These are phyloP conservation scores for Xerocomus amazonicus DNA, from an alignment of 1,284 basidiomycete species.

Conservation along the genomic window DNA sequence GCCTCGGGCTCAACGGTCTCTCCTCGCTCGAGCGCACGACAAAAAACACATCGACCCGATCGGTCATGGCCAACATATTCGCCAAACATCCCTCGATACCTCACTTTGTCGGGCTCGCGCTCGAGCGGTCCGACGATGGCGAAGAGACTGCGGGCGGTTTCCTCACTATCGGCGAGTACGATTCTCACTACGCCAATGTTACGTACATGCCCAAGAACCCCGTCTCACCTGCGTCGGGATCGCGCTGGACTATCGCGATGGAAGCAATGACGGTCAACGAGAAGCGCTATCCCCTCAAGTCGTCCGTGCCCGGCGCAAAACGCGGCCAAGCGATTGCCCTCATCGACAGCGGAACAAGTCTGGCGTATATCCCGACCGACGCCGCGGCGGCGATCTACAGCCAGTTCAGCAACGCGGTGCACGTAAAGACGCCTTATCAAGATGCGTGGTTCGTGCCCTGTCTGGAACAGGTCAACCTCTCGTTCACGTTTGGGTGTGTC, in stretches of 20 bases:
- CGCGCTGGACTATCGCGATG: slow-evolving; percentile 42
- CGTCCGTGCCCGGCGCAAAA: slow-evolving; percentile 29
- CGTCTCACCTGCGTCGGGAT: slow-evolving; percentile 33
- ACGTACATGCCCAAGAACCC: slow-evolving; percentile 31
- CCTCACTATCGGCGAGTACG: slow-evolving; percentile 45
- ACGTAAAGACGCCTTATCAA: slow-evolving; percentile 23
- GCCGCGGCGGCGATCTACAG: slow-evolving; percentile 40
- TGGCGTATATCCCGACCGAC: slow-evolving; percentile 32
- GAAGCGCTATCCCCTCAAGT: slow-evolving; percentile 22
- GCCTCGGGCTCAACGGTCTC: slow-evolving; percentile 26
- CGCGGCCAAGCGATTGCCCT: slow-evolving; percentile 34
- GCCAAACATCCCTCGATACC: slow-evolving; percentile 33
- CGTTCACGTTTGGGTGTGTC: slow-evolving; percentile 41
- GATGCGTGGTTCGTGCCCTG: slow-evolving; percentile 44
- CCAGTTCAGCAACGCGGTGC: slow-evolving; percentile 35
- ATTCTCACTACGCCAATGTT: slow-evolving; percentile 33
- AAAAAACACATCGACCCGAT: slow-evolving; percentile 14
- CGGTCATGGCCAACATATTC: slow-evolving; percentile 39
- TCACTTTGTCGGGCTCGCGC: slow-evolving; percentile 41
- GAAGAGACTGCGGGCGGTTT: slow-evolving; percentile 38
- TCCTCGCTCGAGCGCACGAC: slow-evolving; percentile 19
- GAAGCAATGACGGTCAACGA: slow-evolving; percentile 37
- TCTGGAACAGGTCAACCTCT: slow-evolving; percentile 38
- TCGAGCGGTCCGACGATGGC: slow-evolving; percentile 39
- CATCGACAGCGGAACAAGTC: slow-evolving; percentile 44